These are phyloP conservation scores for Diplocarpon mali DNA, from an alignment of 2,329 filamentous ascomycete genomes.

Conservation along the genomic window DNA sequence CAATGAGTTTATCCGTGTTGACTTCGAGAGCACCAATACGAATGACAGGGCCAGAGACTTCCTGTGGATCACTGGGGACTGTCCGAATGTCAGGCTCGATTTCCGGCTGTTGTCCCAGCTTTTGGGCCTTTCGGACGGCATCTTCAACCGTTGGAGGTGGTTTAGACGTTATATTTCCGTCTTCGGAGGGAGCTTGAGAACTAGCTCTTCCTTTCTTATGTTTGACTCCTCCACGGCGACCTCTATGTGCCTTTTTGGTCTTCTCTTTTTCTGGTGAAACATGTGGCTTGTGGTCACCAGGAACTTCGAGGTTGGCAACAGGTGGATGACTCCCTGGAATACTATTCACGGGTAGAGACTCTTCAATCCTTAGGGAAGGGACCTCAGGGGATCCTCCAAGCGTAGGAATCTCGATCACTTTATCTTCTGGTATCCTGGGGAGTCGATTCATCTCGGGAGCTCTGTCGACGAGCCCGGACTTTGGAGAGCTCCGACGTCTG, in stretches of 20 bases:
- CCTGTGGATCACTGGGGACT: constrained; percentile 44
- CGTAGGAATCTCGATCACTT: constrained; percentile 4
- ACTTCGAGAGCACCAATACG: constrained; percentile 55
- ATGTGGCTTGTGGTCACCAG: constrained; percentile 21
- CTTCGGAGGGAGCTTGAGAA: constrained; percentile 29
- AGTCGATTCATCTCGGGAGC: constrained; percentile 1
- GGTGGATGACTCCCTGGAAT: too few relatives aligned
- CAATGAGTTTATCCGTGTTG: constrained; percentile 50
- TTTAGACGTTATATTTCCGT: constrained; percentile 4
- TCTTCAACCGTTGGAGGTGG: constrained; percentile 42
- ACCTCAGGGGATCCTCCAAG: constrained; percentile 4
- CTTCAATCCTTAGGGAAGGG: background rate
- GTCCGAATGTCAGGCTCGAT: constrained; percentile 53
- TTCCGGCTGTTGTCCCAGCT: constrained; percentile 39
- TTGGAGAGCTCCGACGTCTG: background rate
- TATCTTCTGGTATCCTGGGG: constrained; percentile 5
- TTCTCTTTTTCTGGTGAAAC: constrained; percentile 33
- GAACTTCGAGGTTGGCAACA: constrained; percentile 1
- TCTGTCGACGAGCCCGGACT: background rate
- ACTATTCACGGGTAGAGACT: background rate
- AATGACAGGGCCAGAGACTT: constrained; percentile 47
- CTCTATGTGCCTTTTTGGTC: constrained; percentile 59
- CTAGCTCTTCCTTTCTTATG: constrained; percentile 44
- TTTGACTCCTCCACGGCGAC: constrained; percentile 60
- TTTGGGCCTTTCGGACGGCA: constrained; percentile 47